Evolutionary conservation across 768 basidiomycete species (phyloP), one percentile per base, ranked within the genome.

Genomic region (Rhizopogon roseolus): DNA sequence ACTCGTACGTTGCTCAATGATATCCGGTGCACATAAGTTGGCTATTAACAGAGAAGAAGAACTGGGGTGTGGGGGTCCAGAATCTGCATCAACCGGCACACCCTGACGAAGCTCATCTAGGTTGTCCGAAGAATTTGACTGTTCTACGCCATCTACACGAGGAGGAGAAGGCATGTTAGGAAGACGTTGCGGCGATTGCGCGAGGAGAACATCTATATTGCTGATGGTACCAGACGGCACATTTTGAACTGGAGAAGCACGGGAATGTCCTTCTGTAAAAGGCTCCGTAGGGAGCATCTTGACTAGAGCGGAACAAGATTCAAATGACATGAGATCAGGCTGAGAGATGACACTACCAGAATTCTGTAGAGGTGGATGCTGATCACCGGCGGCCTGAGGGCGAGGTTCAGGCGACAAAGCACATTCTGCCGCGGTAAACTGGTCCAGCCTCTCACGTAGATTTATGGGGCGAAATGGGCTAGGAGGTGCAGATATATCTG

Each of bases 321-420:
- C 77, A 51, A 79, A 71, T 36, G 70, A 71, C 34, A 75, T 73
- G 36, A 73, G 69, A 56, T 70, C 72, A 11, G 53, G 65, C 50
- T 64, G 62, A 5, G 60, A 59, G 29, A 32, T 53, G 37, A 59
- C 58, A 36, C 37, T 36, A 8, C 50, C 22, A 38, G 53, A 34
- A 34, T 52, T 48, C 17, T 49, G 13, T 29, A 41, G 41, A 46
- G 52, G 27, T 1, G 41, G 28, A 38, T 46, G 41, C 14, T n/a
- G 17, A n/a, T 22, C 10, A 27, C 13, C n/a, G 27, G 34, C 49
- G 16, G 10, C 28, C 19, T 29, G 38, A 36, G 48, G 19, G 25
- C 16, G 42, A 41, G 52, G 48, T 22, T 55, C 49, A 29, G 50
- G 55, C 8, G 53, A 27, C 37, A 28, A 40, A 25, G 17, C 36